Evolutionary conservation across 169 alveolate species (phyloP), one percentile per base, ranked within the genome.

Genomic region (Cryptosporidium ryanae): DNA sequence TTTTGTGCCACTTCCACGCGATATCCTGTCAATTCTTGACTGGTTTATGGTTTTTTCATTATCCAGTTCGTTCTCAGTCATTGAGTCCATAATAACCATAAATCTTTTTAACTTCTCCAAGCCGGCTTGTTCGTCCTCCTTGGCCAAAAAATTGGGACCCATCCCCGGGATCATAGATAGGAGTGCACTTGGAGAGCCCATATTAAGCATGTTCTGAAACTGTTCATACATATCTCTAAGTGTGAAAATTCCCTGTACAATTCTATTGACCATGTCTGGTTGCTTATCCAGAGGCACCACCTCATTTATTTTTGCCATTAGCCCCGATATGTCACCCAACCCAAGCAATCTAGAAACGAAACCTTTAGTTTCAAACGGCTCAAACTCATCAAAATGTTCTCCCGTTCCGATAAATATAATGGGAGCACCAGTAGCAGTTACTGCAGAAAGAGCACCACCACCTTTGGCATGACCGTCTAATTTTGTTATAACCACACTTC

Each of bases 391-490:
- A 82, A 98, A 97, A 89, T 97, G 99, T 90, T 98, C 99, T 52
- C 99, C 99, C 15, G 99, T 97, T 61, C 99, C 99, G 57, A 96
- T 92, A 89, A 95, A 96, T 31, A 94, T 93, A 25, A 96, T 95
- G 1, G 99, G 96, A 92, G 99, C 92, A 82, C 94, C 95, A 82
- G 98, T 92, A 91, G 99, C 95, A 91, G 99, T 93, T 92, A 98
- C 95, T 4, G 99, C 99, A 2, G 99, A 96, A 17, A 98, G 93
- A 1, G 99, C 99, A 15, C 99, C 99, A n/a, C 99, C 99, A n/a
- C 99, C 99, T 91, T 97, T 97, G 1, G 99, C 99, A 71, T 98
- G 99, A 46, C 99, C 99, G 91, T 98, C 99, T n/a, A 98, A 93
- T 90, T 98, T 98, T 23, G 99, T 98, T 82, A 98, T 94, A 89